Base-by-base conservation (phyloP, 108 stramenopile genomes). In the Nitzschia inconspicua region DNA sequence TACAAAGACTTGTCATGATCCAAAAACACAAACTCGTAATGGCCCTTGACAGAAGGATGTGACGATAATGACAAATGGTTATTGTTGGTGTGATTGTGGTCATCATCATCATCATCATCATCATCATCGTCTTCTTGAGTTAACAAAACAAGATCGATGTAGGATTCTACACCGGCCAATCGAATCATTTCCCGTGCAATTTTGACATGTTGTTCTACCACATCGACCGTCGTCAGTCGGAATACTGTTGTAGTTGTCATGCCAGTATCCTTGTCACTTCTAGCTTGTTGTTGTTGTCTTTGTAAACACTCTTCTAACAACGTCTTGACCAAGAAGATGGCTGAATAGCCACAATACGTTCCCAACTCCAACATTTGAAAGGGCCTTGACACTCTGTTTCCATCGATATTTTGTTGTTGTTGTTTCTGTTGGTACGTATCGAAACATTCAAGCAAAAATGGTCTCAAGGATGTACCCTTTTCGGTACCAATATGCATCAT, bases 1-100 rank as follows among this genome's bases (percentile, higher is more conserved):
- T 96, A 96, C 2, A 68, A 43, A 34, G 84, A 82, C 61, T 96
- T 96, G 60, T 91, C 91, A 58, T 96, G 95, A 80, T 96, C 95
- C 14, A 96, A 63, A 58, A 96, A 88, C 24, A 96, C 49, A 49
- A 93, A 84, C 32, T 93, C 84, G n/a, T n/a, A n/a, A n/a, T n/a
- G n/a, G n/a, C n/a, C n/a, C n/a, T n/a, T n/a, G n/a, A n/a, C 53
- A 22, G 34, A 54, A 11, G 34, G 27, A 31, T 46, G 24, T 11
- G n/a, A 41, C 43, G 32, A 14, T 24, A 60, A 49, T 34, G n/a
- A 8, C 7, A n/a, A 20, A 3, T 14, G 1, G 37, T 40, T 5
- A 25, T n/a, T n/a, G n/a, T n/a, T n/a, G n/a, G n/a, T n/a, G n/a
- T n/a, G n/a, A 46, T 60, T 52, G 63, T 42, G 2, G 22, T 22